Conservation (phyloP, 805 yeast genomes). For the Teunomyces barrocoloradensis region DNA sequence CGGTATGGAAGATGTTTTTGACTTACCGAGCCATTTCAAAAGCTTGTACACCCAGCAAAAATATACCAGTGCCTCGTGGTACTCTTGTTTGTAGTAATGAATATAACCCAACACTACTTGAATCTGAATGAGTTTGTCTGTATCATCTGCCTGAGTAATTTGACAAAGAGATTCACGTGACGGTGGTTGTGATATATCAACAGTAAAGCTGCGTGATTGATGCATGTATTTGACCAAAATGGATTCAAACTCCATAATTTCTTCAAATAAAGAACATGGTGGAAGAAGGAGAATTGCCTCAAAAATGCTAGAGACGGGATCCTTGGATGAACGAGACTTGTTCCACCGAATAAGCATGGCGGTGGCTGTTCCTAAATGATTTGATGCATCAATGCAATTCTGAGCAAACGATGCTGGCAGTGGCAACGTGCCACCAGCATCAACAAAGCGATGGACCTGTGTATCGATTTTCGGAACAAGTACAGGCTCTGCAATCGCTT, state of each 20-base stretch:
- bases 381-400: neutral
- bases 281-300: neutral
- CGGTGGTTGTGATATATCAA: constrained; percentile 14
- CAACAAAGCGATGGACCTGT: neutral
- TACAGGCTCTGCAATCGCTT: neutral
- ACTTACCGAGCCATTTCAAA: constrained; percentile 6
- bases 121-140: constrained; percentile 11
- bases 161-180: constrained; percentile 9
- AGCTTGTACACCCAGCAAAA: constrained; percentile 20
- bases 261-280: constrained; percentile 15
- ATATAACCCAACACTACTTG: constrained; percentile 19
- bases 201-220: constrained; percentile 10
- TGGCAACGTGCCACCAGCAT: neutral
- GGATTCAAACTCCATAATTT: constrained; percentile 5
- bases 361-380: neutral
- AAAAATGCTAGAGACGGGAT: neutral
- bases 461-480: neutral
- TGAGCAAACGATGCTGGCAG: neutral
- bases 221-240: constrained; percentile 7
- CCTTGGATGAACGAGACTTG: neutral
- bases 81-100: constrained; percentile 13
- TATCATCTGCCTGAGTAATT: neutral
- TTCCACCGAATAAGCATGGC: neutral
- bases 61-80: constrained; percentile 12
- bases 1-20: neutral